Evolutionary conservation across 495 filamentous ascomycete genomes (phyloP), one percentile per base, ranked within the genome.

Genomic region (Aspergillus cavernicola): DNA sequence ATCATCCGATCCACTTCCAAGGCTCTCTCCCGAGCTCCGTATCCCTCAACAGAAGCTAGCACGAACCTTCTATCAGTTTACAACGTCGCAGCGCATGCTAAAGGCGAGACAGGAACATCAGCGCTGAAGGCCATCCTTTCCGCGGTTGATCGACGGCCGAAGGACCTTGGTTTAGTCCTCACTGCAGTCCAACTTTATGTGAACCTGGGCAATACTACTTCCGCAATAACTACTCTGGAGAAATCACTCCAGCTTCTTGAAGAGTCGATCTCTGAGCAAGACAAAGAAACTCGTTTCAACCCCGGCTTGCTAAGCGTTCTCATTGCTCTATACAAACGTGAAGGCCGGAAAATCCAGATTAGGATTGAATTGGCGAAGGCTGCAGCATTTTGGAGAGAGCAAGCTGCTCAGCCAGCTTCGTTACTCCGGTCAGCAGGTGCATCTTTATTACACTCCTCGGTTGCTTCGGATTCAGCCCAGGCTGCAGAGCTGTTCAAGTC

Each of bases 131-230:
- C 81, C 29, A 81, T 96, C 16, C 70, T 90, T 1, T 80, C 87
- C 0, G 64, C 92, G n/a, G 73, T 95, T 9, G 85, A 89, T 55
- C 82, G 82, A 48, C 77, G 87, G 19, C 90, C 91, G 0, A 82
- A 82, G 53, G 92, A 99, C 62, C 71, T 97, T 24, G 95, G 93
- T 7, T 75, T 97, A 3, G 73, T 89, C 8, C 73, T 97, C 35
- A 92, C 89, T 11, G 81, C 90, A 15, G 80, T 92, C 6, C 91
- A 97, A 64, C 80, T 97, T 32, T 92, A 95, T 60, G 73, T 96
- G 13, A 75, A 81, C 37, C 78, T 74, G 32, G 82, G 86, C 26
- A 96, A 96, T 64, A 81, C 83, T 44, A 84, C 79, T 16, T 83
- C 85, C 4, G 93, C 95, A 2, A 84, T 90, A 48, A 75, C 73